These are phyloP conservation scores for Ajuga chamaepitys DNA, from an alignment of 257 asterid species.

Conservation along the genomic window DNA sequence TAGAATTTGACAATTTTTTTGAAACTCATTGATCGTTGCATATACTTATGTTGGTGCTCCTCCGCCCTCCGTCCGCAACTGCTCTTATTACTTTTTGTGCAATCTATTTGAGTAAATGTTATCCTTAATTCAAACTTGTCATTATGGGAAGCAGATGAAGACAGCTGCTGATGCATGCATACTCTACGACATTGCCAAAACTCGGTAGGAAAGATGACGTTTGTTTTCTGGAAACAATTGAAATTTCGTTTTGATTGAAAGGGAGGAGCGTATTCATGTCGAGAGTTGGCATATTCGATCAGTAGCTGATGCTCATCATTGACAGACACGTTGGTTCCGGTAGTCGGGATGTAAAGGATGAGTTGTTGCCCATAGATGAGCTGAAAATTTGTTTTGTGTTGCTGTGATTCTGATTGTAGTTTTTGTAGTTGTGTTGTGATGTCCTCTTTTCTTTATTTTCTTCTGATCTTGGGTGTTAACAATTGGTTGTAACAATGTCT, in stretches of 20 bases:
- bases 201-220: constrained; percentile 31
- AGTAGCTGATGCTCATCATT: constrained; percentile 11
- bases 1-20: no score
- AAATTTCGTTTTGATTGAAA: constrained; percentile 15
- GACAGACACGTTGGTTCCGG: constrained; percentile 12
- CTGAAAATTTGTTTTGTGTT: background rate
- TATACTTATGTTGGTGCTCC: no score
- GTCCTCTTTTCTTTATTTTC: constrained; percentile 4
- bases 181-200: constrained; percentile 63
- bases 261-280: constrained; percentile 12
- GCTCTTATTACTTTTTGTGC: no score
- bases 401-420: background rate
- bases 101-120: background rate
- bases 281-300: background rate
- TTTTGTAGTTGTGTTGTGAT: background rate
- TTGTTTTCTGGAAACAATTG: constrained; percentile 6
- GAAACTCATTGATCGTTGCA: no score
- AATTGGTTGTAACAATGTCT: no score
- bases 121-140: constrained; percentile 1
- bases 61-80: no score
- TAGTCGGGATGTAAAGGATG: constrained; percentile 15
- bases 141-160: constrained; percentile 58
- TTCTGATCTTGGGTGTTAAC: background rate
- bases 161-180: constrained; percentile 93
- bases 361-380: constrained; percentile 1